These are phyloP conservation scores for Abelmoschus esculentus DNA, from an alignment of 345 rosid species.

Conservation along the genomic window DNA sequence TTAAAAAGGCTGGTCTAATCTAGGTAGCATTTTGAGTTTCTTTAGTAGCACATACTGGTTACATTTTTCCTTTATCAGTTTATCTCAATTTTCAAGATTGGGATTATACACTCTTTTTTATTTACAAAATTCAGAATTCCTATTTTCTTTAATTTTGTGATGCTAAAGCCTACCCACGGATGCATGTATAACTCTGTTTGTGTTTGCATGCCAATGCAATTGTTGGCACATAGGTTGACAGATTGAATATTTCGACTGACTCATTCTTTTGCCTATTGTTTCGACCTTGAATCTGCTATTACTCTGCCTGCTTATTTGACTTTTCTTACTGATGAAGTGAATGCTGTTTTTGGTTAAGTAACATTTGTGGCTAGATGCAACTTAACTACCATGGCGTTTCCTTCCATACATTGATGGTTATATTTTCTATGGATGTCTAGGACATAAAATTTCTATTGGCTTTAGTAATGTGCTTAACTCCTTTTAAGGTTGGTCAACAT, in stretches of 20 bases:
- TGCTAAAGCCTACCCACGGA: no score
- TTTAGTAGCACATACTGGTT: no score
- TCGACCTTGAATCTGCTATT: neutral
- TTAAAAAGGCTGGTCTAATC: neutral
- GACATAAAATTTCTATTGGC: slow-evolving; percentile 4
- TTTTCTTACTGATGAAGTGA: neutral
- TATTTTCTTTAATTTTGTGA: no score
- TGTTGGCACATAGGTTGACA: neutral
- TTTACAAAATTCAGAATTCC: no score
- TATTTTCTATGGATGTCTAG: slow-evolving; percentile 2
- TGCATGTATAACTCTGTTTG: no score
- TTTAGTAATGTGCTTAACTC: slow-evolving; percentile 9
- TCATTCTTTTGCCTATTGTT: neutral
- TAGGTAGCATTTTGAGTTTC: neutral
- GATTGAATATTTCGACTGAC: neutral
- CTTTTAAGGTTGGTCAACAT: slow-evolving; percentile 72
- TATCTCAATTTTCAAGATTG: no score
- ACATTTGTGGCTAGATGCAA: neutral
- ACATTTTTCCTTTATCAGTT: no score
- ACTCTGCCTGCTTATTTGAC: neutral
- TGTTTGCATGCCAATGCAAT: neutral
- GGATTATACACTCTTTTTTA: no score
- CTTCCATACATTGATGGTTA: neutral
- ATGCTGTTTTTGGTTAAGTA: neutral
- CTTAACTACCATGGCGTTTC: neutral